phyloP scores from a whole-genome alignment of 2,329 filamentous ascomycete genomes.

The Aspergillus intermedius region DNA sequence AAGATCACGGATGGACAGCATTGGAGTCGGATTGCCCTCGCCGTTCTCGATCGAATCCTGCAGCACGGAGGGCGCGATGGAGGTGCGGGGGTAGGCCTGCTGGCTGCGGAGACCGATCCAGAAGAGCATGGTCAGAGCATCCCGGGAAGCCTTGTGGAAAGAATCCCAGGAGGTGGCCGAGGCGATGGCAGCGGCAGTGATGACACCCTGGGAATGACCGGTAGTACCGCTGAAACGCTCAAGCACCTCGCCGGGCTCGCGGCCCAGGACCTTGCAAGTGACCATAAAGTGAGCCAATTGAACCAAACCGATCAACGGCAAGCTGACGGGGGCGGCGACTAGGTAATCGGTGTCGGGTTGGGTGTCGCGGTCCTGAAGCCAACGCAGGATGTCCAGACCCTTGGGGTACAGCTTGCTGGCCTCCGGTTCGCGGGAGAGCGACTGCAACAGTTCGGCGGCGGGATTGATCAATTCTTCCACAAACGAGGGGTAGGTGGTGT shows the following conservation, averaged over 20 bases:
- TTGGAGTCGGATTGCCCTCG: constrained; percentile 91
- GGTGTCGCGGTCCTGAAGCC: constrained; percentile 81
- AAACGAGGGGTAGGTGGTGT: constrained; percentile 84
- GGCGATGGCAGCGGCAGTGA: constrained; percentile 86
- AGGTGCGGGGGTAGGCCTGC: constrained; percentile 93
- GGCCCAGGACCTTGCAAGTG: constrained; percentile 83
- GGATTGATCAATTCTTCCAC: constrained; percentile 76
- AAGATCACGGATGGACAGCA: constrained; percentile 95
- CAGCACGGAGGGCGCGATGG: constrained; percentile 80
- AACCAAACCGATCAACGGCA: constrained; percentile 91
- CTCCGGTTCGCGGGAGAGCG: constrained; percentile 70
- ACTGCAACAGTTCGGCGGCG: constrained; percentile 81
- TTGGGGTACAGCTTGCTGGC: constrained; percentile 96
- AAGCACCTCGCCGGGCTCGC: constrained; percentile 80
- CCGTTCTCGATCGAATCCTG: constrained; percentile 91
- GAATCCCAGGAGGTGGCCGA: constrained; percentile 90
- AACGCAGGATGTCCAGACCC: constrained; percentile 89
- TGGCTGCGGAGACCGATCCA: constrained; percentile 98
- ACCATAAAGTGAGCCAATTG: constrained; percentile 95
- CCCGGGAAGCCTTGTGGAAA: constrained; percentile 70
- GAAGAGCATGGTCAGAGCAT: constrained; percentile 87
- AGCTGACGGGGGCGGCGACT: constrained; percentile 88
- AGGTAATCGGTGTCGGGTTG: constrained; percentile 93
- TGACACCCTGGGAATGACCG: constrained; percentile 92
- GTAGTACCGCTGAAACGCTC: constrained; percentile 82